Percentiles rank a stretch among this genome's conserved stretches.
phyloP scores from a whole-genome alignment of 1,284 basidiomycete genomes.

The Rugosomyces carneus region DNA sequence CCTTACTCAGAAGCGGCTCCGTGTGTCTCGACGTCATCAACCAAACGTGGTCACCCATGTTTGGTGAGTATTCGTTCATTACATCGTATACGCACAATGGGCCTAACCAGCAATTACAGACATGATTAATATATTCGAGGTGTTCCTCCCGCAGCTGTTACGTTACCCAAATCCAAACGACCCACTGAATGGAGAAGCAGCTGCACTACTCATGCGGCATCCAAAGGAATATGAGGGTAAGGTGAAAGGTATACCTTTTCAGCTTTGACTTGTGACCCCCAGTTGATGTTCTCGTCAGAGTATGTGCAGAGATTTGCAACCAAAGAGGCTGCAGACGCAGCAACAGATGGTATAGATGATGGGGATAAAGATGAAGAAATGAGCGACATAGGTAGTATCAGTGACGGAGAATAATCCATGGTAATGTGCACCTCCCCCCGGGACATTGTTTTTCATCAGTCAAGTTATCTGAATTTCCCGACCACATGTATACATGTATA shows the following conservation, averaged over 20 bases:
- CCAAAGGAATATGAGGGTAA: conserved; percentile 91
- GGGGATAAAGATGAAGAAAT: conserved; percentile 81
- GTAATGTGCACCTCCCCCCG: neutral
- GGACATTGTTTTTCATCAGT: neutral
- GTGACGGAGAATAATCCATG: conserved; percentile 55
- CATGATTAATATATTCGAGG: conserved; percentile 99
- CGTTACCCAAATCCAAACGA: conserved; percentile 98
- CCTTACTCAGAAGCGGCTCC: conserved; percentile 71
- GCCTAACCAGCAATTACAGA: conserved; percentile 43
- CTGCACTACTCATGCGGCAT: conserved; percentile 93
- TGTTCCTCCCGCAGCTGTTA: conserved; percentile 93
- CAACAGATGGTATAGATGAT: conserved; percentile 53
- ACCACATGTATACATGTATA: conserved; percentile 16
- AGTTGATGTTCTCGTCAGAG: conserved; percentile 39
- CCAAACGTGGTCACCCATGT: conserved; percentile 99
- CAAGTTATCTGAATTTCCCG: conserved; percentile 2
- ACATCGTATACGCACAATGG: neutral
- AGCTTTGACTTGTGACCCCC: neutral
- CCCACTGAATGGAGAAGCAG: conserved; percentile 96
- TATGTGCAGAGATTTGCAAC: conserved; percentile 84
- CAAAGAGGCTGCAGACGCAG: conserved; percentile 71
- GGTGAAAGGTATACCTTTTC: conserved; percentile 66
- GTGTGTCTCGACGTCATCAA: conserved; percentile 97
- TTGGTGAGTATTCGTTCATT: conserved; percentile 50
- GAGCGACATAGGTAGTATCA: conserved; percentile 89